Conservation (phyloP, 306 rosid species). For the Lablab purpureus region DNA sequence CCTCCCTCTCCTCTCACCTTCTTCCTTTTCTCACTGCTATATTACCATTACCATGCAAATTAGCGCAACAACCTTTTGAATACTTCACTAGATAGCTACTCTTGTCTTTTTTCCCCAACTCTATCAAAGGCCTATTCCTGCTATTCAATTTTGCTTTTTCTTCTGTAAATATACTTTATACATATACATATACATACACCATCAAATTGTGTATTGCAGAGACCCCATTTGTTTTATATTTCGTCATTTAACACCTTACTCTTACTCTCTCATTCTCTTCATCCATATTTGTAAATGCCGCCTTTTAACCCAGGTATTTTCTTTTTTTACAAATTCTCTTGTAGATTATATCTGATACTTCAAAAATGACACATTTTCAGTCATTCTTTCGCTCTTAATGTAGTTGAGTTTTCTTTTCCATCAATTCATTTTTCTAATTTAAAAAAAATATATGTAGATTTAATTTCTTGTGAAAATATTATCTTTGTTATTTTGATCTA, state of each 20-base stretch:
- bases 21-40: background rate
- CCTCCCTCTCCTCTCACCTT: background rate
- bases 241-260: background rate
- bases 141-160: background rate
- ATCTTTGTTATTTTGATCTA: background rate
- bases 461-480: background rate
- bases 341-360: too few relatives aligned
- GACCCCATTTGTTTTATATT: background rate
- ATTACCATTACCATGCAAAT: background rate
- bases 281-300: background rate
- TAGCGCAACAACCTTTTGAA: background rate
- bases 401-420: too few relatives aligned
- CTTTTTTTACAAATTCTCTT: too few relatives aligned
- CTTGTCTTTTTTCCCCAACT: background rate
- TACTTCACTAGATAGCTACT: background rate
- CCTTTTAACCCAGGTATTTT: too few relatives aligned
- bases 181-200: background rate
- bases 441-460: too few relatives aligned
- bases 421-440: too few relatives aligned
- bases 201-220: background rate
- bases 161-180: background rate
- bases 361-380: background rate
- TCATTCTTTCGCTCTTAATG: background rate
- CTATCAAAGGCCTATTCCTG: too few relatives aligned
- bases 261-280: background rate